phyloP scores from a whole-genome alignment of 2,329 filamentous ascomycete genomes.

The Epicoccum sorghinum region DNA sequence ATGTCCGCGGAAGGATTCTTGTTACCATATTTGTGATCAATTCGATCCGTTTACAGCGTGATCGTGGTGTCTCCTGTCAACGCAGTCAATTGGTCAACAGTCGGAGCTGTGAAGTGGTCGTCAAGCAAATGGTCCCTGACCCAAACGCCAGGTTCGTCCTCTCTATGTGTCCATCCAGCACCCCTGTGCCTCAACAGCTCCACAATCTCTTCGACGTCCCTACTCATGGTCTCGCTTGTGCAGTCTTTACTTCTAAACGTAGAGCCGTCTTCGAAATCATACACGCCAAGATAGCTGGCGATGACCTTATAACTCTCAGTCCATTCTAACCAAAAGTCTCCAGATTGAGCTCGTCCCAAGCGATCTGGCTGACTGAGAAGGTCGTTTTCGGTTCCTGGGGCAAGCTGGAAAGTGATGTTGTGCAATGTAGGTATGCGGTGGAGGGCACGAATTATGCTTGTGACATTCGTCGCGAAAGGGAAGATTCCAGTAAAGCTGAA shows the following conservation, averaged over 20 bases:
- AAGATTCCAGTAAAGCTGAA: conserved; percentile 70
- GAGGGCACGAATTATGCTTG: conserved; percentile 30
- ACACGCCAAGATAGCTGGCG: conserved; percentile 28
- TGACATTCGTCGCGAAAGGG: conserved; percentile 67
- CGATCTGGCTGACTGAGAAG: conserved; percentile 46
- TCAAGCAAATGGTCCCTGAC: conserved; percentile 25
- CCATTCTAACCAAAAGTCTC: conserved; percentile 50
- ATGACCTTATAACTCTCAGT: conserved; percentile 39
- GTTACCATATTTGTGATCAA: not conserved
- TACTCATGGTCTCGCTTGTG: conserved; percentile 15
- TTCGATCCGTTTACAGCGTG: not conserved
- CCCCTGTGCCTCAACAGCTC: conserved; percentile 28
- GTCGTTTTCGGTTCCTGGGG: conserved; percentile 48
- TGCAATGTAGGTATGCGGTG: conserved; percentile 39
- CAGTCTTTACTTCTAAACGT: conserved; percentile 39
- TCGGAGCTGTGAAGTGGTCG: conserved; percentile 1
- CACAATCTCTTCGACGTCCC: conserved; percentile 35
- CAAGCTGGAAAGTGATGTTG: conserved; percentile 49
- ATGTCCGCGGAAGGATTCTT: not conserved
- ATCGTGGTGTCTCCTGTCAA: conserved; percentile 11
- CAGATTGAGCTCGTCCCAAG: conserved; percentile 51
- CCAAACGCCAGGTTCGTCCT: conserved; percentile 27
- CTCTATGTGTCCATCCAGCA: conserved; percentile 31
- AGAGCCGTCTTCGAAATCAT: conserved; percentile 28
- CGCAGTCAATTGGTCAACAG: conserved; percentile 8